Evolutionary conservation across 2,329 filamentous ascomycete genomes (phyloP).

Genomic region (Fusarium pininemorale): DNA sequence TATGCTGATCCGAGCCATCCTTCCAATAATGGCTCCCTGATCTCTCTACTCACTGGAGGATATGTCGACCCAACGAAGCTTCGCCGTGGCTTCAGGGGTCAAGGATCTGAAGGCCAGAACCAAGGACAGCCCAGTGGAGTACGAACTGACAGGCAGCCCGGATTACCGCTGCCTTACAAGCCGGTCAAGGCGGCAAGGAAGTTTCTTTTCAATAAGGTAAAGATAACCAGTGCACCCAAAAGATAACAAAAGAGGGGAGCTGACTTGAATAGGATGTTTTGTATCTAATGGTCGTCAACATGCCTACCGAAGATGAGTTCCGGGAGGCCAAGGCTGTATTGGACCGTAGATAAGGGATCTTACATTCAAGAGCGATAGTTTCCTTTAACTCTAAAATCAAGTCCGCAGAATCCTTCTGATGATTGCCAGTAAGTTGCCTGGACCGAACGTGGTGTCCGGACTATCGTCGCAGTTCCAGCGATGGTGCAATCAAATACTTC

Average conservation of each 20-base stretch:
- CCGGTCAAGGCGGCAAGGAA: constrained; percentile 1
- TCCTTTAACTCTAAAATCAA: neutral
- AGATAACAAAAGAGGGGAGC: rapidly evolving
- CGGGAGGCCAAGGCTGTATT: neutral
- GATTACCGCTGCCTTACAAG: neutral
- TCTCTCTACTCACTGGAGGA: constrained; percentile 5
- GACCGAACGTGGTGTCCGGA: too few species aligned
- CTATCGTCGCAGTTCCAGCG: neutral
- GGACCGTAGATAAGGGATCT: neutral
- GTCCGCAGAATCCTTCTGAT: too few species aligned
- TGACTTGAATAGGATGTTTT: constrained; percentile 1
- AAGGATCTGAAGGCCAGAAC: neutral
- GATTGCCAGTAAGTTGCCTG: neutral
- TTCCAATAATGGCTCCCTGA: neutral
- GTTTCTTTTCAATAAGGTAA: constrained; percentile 9
- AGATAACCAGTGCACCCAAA: rapidly evolving
- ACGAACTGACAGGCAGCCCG: neutral
- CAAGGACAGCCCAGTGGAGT: neutral
- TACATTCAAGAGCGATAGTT: neutral
- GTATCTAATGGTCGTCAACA: constrained; percentile 10
- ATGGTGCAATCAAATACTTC: too few species aligned
- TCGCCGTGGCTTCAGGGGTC: neutral
- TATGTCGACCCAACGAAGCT: neutral
- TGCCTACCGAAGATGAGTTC: neutral
- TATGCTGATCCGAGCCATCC: constrained; percentile 11